phyloP scores from a whole-genome alignment of 2,329 filamentous ascomycete species.

The Ascochyta fabae region DNA sequence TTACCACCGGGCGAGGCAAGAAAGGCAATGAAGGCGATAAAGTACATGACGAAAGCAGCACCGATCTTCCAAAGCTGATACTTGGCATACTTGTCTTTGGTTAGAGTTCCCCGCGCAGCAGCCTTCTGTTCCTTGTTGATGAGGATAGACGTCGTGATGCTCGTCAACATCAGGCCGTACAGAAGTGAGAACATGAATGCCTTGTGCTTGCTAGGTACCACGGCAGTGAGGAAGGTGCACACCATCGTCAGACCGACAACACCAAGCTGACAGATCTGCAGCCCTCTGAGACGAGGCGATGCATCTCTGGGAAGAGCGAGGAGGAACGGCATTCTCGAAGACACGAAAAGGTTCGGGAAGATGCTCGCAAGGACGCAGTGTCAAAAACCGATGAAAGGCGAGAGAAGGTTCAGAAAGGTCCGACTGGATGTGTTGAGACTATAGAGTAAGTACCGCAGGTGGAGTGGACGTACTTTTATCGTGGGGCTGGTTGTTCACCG shows the following conservation, averaged over 20 bases:
- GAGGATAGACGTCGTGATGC: slow-evolving; percentile 28
- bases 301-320: slow-evolving; percentile 11
- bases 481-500: slow-evolving; percentile 26
- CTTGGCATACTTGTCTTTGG: slow-evolving; percentile 31
- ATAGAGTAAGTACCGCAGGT: neutral
- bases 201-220: slow-evolving; percentile 28
- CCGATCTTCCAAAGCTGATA: slow-evolving; percentile 34
- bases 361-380: neutral
- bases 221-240: slow-evolving; percentile 24
- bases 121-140: slow-evolving; percentile 28
- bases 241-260: slow-evolving; percentile 23
- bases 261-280: slow-evolving; percentile 28
- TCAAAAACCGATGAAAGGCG: neutral
- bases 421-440: neutral
- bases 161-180: slow-evolving; percentile 28
- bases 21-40: slow-evolving; percentile 28
- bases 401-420: neutral
- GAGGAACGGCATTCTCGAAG: slow-evolving; percentile 15
- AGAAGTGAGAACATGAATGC: slow-evolving; percentile 34
- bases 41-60: slow-evolving; percentile 24
- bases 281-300: slow-evolving; percentile 26
- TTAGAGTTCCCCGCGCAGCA: slow-evolving; percentile 22
- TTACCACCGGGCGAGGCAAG: slow-evolving; percentile 9
- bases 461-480: slow-evolving; percentile 20
- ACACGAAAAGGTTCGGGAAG: neutral